Evolutionary conservation across 169 alveolate species (phyloP).

Genomic region (Ichthyophthirius multifiliis): DNA sequence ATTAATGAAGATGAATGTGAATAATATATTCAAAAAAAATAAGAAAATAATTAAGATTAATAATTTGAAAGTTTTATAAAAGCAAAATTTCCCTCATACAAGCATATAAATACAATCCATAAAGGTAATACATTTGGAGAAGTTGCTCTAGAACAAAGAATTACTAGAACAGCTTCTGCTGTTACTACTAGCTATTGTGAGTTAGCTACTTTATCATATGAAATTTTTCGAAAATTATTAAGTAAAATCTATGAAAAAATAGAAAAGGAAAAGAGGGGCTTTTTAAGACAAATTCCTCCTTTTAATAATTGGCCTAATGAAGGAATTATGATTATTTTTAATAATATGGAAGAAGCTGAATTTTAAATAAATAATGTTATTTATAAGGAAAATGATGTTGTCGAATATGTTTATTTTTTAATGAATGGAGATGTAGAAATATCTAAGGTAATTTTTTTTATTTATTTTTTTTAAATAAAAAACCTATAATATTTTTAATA

Average conservation of each 20-base stretch:
- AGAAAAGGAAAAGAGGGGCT: neutral
- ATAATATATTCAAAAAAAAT: neutral
- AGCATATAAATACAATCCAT: neutral
- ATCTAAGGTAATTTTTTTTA: neutral
- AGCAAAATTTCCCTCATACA: neutral
- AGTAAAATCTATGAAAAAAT: neutral
- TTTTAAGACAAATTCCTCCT: neutral
- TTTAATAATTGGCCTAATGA: conserved; percentile 8
- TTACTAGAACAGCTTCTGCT: neutral
- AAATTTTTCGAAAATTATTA: neutral
- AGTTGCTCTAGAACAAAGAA: neutral
- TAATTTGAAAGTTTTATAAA: neutral
- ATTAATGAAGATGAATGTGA: neutral
- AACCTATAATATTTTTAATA: neutral
- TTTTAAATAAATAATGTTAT: neutral
- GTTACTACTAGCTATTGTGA: neutral
- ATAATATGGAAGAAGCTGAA: neutral
- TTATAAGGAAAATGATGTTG: neutral
- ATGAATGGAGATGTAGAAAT: neutral
- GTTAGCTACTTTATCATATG: neutral
- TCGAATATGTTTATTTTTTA: neutral
- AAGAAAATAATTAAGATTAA: neutral
- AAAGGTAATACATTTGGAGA: neutral
- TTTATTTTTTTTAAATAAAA: neutral
- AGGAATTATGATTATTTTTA: neutral